These are phyloP conservation scores for Cladobotryum protrusum DNA, from an alignment of 2,329 filamentous ascomycete genomes.

Conservation along the genomic window DNA sequence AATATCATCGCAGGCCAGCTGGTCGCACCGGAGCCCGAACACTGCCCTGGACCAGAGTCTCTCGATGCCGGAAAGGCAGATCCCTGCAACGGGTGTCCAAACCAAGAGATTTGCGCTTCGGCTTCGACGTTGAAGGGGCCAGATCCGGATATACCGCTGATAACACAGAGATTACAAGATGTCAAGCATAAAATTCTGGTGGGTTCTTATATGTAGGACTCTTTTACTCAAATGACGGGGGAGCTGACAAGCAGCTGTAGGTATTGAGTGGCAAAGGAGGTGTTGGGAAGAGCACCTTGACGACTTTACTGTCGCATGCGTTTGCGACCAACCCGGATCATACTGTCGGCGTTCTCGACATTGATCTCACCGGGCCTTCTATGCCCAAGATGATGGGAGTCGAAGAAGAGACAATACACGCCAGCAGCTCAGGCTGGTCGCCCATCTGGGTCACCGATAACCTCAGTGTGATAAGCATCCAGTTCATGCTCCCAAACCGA, in stretches of 20 bases:
- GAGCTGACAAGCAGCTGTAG: background rate
- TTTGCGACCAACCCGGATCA: slow-evolving; percentile 75
- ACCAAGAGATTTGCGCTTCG: slow-evolving; percentile 82
- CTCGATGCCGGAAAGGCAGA: slow-evolving; percentile 64
- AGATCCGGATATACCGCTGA: slow-evolving; percentile 86
- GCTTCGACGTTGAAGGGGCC: slow-evolving; percentile 82
- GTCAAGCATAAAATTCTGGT: slow-evolving; percentile 92
- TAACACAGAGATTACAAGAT: slow-evolving; percentile 71
- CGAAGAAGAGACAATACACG: slow-evolving; percentile 86
- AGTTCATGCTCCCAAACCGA: slow-evolving; percentile 92
- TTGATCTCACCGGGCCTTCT: slow-evolving; percentile 91
- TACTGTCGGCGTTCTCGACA: slow-evolving; percentile 93
- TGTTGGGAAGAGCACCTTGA: slow-evolving; percentile 94
- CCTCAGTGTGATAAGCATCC: slow-evolving; percentile 91
- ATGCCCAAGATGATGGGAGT: slow-evolving; percentile 99
- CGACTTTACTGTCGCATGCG: slow-evolving; percentile 77
- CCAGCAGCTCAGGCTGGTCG: slow-evolving; percentile 83
- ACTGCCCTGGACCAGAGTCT: slow-evolving; percentile 88
- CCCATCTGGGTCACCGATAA: slow-evolving; percentile 96
- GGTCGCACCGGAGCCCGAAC: slow-evolving; percentile 91
- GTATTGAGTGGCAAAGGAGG: slow-evolving; percentile 84
- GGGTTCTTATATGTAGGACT: background rate
- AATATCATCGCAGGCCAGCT: slow-evolving; percentile 44
- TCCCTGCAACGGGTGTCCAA: slow-evolving; percentile 90
- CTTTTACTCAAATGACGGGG: background rate